Evolutionary conservation across 2,329 filamentous ascomycete genomes (phyloP).

Genomic region (Phaeosphaeria sp.): DNA sequence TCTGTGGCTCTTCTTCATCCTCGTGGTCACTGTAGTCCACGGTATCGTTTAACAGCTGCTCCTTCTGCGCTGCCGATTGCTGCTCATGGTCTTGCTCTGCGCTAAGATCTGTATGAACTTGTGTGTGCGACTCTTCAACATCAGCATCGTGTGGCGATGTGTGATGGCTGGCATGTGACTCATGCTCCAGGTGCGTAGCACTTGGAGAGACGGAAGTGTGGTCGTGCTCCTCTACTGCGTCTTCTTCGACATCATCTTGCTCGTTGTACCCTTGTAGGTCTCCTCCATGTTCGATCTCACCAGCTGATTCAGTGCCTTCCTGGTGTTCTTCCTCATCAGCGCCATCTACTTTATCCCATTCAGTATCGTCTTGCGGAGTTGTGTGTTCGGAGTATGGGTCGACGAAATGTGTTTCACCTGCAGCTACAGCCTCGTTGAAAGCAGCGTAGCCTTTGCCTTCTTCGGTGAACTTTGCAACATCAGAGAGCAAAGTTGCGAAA

Average conservation of each 20-base stretch:
- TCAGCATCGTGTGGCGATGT: neutral
- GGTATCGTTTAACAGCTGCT: constrained; percentile 42
- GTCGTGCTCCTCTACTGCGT: constrained; percentile 5
- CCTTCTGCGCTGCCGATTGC: neutral
- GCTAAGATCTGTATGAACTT: neutral
- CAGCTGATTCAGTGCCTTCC: constrained; percentile 6
- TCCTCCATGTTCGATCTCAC: constrained; percentile 1
- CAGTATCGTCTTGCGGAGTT: constrained; percentile 23
- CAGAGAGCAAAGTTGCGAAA: constrained; percentile 60
- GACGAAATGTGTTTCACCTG: constrained; percentile 37
- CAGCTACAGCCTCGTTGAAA: constrained; percentile 43
- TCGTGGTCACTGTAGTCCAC: constrained; percentile 61
- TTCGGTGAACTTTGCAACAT: constrained; percentile 60
- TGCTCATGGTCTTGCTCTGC: neutral
- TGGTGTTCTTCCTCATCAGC: constrained; percentile 9
- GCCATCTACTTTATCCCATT: constrained; percentile 29
- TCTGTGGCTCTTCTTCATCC: constrained; percentile 20
- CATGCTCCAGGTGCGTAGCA: neutral
- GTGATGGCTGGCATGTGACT: neutral
- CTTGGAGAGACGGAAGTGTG: neutral
- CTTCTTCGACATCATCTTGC: neutral
- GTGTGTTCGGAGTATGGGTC: constrained; percentile 21
- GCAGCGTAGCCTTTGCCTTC: constrained; percentile 65
- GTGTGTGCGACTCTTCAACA: neutral
- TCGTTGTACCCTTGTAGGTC: constrained; percentile 8